Conservation (phyloP, 2,329 filamentous ascomycete genomes). For the Fusarium sp. region DNA sequence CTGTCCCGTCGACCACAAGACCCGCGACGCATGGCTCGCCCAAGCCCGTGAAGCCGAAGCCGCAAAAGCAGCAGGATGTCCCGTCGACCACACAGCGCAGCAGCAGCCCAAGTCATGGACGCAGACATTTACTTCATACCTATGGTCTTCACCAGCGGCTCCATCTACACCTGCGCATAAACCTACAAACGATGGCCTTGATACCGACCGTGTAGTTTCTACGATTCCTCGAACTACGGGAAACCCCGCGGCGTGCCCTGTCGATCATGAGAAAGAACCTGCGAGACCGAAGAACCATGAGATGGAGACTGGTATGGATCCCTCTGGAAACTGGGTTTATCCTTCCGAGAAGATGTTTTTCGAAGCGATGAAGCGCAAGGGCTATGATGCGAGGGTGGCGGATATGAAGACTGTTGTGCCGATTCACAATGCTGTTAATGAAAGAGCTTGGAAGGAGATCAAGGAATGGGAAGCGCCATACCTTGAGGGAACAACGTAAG, state of each 20-base stretch:
- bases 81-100: slow-evolving; percentile 50
- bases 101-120: slow-evolving; percentile 55
- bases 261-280: slow-evolving; percentile 50
- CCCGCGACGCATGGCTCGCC: slow-evolving; percentile 86
- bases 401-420: slow-evolving; percentile 95
- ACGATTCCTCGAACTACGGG: slow-evolving; percentile 76
- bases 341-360: slow-evolving; percentile 98
- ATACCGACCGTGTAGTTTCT: slow-evolving; percentile 77
- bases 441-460: slow-evolving; percentile 94
- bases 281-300: slow-evolving; percentile 74
- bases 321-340: slow-evolving; percentile 93
- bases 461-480: slow-evolving; percentile 85
- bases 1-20: slow-evolving; percentile 92
- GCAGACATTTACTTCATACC: slow-evolving; percentile 55
- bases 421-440: slow-evolving; percentile 98
- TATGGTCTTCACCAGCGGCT: slow-evolving; percentile 53
- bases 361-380: slow-evolving; percentile 93
- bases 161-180: slow-evolving; percentile 16
- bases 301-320: slow-evolving; percentile 77
- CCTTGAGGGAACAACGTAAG: slow-evolving; percentile 65
- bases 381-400: slow-evolving; percentile 73
- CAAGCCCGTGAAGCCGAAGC: slow-evolving; percentile 68
- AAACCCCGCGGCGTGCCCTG: slow-evolving; percentile 53
- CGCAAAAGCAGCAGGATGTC: slow-evolving; percentile 48
- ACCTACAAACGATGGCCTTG: slow-evolving; percentile 57